A percentile compares a stretch with the other conserved stretches of the same genome.
Conservation (phyloP, 2,329 filamentous ascomycete species). For the Triangularia setosa region DNA sequence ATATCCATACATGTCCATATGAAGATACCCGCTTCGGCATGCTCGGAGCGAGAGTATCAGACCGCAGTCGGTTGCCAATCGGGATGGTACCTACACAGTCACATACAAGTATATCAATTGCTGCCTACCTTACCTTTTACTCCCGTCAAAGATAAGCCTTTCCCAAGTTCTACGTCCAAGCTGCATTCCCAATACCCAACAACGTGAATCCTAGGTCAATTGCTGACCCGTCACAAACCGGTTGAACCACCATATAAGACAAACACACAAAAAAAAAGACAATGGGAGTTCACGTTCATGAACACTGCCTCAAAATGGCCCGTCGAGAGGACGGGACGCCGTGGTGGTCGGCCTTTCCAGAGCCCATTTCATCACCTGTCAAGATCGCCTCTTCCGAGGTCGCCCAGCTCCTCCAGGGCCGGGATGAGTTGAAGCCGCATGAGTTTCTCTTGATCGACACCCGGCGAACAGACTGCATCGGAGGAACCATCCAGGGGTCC, state of each 20-base stretch:
- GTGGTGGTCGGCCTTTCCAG: slow-evolving; percentile 43
- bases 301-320: slow-evolving; percentile 26
- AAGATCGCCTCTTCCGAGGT: slow-evolving; percentile 40
- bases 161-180: too few species aligned
- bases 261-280: background rate
- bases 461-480: slow-evolving; percentile 51
- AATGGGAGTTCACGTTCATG: slow-evolving; percentile 12
- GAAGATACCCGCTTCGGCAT: background rate
- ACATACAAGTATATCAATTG: background rate
- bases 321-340: slow-evolving; percentile 23
- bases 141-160: too few species aligned
- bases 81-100: background rate
- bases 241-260: background rate
- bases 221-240: background rate
- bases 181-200: too few species aligned
- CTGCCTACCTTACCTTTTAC: too few species aligned
- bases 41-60: background rate
- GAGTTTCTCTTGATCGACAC: slow-evolving; percentile 50
- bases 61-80: background rate
- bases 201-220: too few species aligned
- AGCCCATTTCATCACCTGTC: slow-evolving; percentile 37
- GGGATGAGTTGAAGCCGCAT: slow-evolving; percentile 27
- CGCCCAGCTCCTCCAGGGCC: slow-evolving; percentile 35
- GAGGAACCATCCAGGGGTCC: slow-evolving; percentile 56
- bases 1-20: background rate